These are phyloP conservation scores for Camptophora hylomeconis DNA, from an alignment of 2,329 filamentous ascomycete genomes.

Conservation along the genomic window DNA sequence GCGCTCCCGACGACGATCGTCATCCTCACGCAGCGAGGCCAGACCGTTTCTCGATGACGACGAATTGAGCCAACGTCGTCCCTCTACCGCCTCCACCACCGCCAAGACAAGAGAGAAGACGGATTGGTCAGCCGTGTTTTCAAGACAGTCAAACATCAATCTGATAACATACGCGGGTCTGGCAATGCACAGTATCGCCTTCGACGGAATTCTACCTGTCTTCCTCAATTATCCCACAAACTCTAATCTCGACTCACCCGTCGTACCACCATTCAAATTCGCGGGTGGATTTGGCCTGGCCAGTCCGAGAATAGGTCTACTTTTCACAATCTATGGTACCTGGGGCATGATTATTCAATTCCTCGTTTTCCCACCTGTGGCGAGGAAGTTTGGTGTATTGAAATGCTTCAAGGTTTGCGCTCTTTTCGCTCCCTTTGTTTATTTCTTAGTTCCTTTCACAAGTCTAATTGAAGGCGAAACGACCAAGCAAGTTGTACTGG, in stretches of 20 bases:
- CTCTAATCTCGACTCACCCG: slow-evolving; percentile 38
- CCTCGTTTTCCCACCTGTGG: slow-evolving; percentile 65
- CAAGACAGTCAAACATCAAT: slow-evolving; percentile 59
- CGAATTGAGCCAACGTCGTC: slow-evolving; percentile 1
- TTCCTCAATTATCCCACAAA: slow-evolving; percentile 67
- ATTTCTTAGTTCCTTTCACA: slow-evolving; percentile 70
- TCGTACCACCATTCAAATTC: slow-evolving; percentile 66
- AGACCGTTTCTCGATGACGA: slow-evolving; percentile 22
- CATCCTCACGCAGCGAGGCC: slow-evolving; percentile 19
- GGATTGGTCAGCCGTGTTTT: slow-evolving; percentile 54
- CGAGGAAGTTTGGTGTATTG: slow-evolving; percentile 59
- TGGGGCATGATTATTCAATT: slow-evolving; percentile 75
- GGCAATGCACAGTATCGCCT: slow-evolving; percentile 69
- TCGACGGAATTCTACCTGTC: slow-evolving; percentile 77
- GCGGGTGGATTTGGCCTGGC: slow-evolving; percentile 64
- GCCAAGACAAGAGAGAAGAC: slow-evolving; percentile 20
- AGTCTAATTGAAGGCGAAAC: slow-evolving; percentile 43
- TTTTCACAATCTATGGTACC: slow-evolving; percentile 75
- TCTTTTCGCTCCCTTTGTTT: slow-evolving; percentile 58
- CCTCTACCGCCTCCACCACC: slow-evolving; percentile 7
- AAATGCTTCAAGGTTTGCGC: slow-evolving; percentile 58
- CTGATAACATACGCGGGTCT: slow-evolving; percentile 68
- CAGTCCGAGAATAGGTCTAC: slow-evolving; percentile 64
- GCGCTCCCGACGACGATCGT: slow-evolving; percentile 7
- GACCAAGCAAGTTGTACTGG: slow-evolving; percentile 46